Percentiles rank a stretch among this genome's conserved stretches.
Evolutionary conservation across 345 rosid species (phyloP).

Genomic region (Hibiscus trionum): DNA sequence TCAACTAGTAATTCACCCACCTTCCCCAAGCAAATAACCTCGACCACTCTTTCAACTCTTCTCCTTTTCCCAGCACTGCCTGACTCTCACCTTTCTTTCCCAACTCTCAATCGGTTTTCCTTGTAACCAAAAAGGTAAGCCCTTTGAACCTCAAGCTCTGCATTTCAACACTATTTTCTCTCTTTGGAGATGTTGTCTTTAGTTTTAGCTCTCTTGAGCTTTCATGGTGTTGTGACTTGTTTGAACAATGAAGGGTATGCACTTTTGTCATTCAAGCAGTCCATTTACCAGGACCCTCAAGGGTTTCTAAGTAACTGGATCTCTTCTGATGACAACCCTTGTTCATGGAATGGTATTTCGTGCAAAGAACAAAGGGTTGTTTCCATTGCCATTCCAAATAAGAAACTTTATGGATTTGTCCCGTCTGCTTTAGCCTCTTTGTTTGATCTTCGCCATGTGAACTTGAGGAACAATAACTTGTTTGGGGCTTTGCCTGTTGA

Average conservation of each 20-base stretch:
- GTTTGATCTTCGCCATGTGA: slow-evolving; percentile 72
- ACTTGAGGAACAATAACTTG: slow-evolving; percentile 70
- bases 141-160: slow-evolving; percentile 11
- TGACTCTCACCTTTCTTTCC: slow-evolving; percentile 1
- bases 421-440: slow-evolving; percentile 79
- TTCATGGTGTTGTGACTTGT: slow-evolving; percentile 17
- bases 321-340: slow-evolving; percentile 60
- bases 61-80: not conserved
- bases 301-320: slow-evolving; percentile 80
- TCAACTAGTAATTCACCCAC: slow-evolving; percentile 15
- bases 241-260: slow-evolving; percentile 68
- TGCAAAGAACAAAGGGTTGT: slow-evolving; percentile 75
- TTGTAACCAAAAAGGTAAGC: slow-evolving; percentile 20
- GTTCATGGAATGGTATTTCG: slow-evolving; percentile 90
- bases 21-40: slow-evolving; percentile 15
- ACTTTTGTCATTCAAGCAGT: slow-evolving; percentile 63
- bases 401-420: slow-evolving; percentile 67
- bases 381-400: slow-evolving; percentile 78
- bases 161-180: slow-evolving; percentile 1
- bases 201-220: slow-evolving; percentile 31
- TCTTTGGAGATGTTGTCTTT: slow-evolving; percentile 26
- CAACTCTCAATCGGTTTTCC: not conserved
- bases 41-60: slow-evolving; percentile 22
- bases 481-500: slow-evolving; percentile 59
- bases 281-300: slow-evolving; percentile 62